These are phyloP conservation scores for Triglochin maritima DNA, from an alignment of 106 monocot genomes.

Conservation along the genomic window DNA sequence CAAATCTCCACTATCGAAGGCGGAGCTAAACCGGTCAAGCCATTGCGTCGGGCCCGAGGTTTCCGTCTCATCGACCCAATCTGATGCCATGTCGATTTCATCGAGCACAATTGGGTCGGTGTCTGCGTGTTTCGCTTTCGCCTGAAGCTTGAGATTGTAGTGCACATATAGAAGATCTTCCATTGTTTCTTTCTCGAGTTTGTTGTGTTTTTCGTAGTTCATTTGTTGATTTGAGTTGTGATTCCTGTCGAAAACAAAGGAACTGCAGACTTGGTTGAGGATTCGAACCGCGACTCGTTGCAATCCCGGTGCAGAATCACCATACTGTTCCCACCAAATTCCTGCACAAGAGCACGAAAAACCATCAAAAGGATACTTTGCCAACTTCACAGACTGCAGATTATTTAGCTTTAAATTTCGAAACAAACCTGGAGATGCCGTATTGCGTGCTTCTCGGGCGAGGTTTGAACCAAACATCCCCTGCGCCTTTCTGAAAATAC, in stretches of 20 bases:
- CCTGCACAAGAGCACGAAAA: slow-evolving; percentile 20
- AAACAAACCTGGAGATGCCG: slow-evolving; percentile 55
- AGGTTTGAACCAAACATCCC: slow-evolving; percentile 90
- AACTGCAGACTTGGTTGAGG: slow-evolving; percentile 83
- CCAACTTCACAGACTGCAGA: neutral
- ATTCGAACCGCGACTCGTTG: slow-evolving; percentile 76
- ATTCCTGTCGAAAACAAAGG: slow-evolving; percentile 41
- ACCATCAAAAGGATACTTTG: neutral
- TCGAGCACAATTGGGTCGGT: slow-evolving; percentile 58
- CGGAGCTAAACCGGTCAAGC: slow-evolving; percentile 66
- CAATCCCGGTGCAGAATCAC: slow-evolving; percentile 76
- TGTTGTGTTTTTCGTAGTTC: slow-evolving; percentile 74
- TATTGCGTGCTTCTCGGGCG: slow-evolving; percentile 73
- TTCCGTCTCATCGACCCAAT: slow-evolving; percentile 84
- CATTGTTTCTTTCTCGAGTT: slow-evolving; percentile 65
- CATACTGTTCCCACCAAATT: slow-evolving; percentile 99
- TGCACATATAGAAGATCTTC: slow-evolving; percentile 78
- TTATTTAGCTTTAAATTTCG: no score
- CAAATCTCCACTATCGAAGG: slow-evolving; percentile 62
- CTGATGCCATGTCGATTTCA: slow-evolving; percentile 82
- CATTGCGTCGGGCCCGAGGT: slow-evolving; percentile 44
- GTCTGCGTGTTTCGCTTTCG: slow-evolving; percentile 32
- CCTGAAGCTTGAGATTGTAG: slow-evolving; percentile 70
- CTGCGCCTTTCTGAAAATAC: slow-evolving; percentile 65
- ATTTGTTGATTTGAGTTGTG: slow-evolving; percentile 47